A percentile compares a stretch with the other conserved stretches of the same genome.
phyloP scores from a whole-genome alignment of 805 yeast species.

The Sugiyamaella lignohabitans region DNA sequence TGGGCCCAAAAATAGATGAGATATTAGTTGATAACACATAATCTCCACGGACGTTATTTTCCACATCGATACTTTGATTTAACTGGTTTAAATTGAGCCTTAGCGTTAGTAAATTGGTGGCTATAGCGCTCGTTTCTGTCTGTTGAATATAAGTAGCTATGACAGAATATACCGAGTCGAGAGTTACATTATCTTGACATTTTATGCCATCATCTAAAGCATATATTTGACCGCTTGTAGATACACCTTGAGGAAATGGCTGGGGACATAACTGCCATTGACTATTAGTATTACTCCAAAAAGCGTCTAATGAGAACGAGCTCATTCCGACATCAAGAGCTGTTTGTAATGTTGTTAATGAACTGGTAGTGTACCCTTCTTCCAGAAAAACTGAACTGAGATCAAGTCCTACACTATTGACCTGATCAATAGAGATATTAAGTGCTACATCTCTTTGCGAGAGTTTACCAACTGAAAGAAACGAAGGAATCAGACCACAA shows the following conservation, averaged over 20 bases:
- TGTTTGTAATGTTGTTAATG: slow-evolving; percentile 20
- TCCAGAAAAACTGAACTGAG: slow-evolving; percentile 28
- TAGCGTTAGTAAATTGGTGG: slow-evolving; percentile 37
- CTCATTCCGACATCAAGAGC: slow-evolving; percentile 34
- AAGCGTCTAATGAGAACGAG: slow-evolving; percentile 40
- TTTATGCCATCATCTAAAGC: not conserved
- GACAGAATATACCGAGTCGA: slow-evolving; percentile 14
- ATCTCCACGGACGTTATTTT: slow-evolving; percentile 2
- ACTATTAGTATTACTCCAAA: slow-evolving; percentile 39
- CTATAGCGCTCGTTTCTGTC: slow-evolving; percentile 41
- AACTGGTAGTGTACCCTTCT: slow-evolving; percentile 27
- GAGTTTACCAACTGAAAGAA: slow-evolving; percentile 20
- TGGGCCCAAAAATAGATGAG: not conserved
- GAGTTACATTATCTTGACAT: slow-evolving; percentile 18
- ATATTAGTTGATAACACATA: slow-evolving; percentile 3
- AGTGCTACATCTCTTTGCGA: slow-evolving; percentile 32
- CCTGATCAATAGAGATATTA: slow-evolving; percentile 30
- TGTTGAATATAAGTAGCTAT: slow-evolving; percentile 33
- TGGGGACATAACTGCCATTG: slow-evolving; percentile 52
- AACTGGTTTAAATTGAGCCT: slow-evolving; percentile 33
- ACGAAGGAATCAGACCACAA: slow-evolving; percentile 20
- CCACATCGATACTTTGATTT: not conserved
- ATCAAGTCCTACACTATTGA: slow-evolving; percentile 31
- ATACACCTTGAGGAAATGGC: slow-evolving; percentile 3
- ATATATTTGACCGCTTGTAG: slow-evolving; percentile 1